Percentiles rank a stretch among this genome's conserved stretches.
Conservation (phyloP, 805 yeast species). For the Metschnikowia vanudenii region DNA sequence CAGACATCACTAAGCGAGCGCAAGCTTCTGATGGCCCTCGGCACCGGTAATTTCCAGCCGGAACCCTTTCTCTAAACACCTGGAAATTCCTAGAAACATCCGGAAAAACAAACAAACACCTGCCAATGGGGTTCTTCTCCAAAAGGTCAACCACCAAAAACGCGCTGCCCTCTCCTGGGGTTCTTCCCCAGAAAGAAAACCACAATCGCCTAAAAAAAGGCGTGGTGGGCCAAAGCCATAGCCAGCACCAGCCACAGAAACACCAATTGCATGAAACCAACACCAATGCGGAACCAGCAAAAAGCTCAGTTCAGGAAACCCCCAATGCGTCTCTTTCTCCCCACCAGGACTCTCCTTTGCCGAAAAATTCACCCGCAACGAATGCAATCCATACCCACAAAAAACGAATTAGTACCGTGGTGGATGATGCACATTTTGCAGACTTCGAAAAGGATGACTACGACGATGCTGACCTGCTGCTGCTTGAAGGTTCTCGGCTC, state of each 20-base stretch:
- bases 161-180: not conserved
- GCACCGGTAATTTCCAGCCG: not conserved
- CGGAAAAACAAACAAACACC: too few relatives aligned
- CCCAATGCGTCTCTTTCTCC: too few relatives aligned
- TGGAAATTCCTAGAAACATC: too few relatives aligned
- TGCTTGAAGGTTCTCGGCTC: not conserved
- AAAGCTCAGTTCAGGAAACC: too few relatives aligned
- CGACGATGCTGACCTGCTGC: constrained; percentile 16
- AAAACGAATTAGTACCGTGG: constrained; percentile 28
- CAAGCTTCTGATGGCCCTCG: too few relatives aligned
- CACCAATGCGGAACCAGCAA: too few relatives aligned
- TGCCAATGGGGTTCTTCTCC: constrained; percentile 6
- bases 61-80: too few relatives aligned
- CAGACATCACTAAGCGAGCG: too few relatives aligned
- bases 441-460: constrained; percentile 20
- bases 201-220: not conserved
- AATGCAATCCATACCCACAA: not conserved
- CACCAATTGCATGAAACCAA: not conserved
- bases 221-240: too few relatives aligned
- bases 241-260: not conserved
- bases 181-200: not conserved
- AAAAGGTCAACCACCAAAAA: constrained; percentile 2
- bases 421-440: constrained; percentile 23
- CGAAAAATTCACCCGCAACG: too few relatives aligned
- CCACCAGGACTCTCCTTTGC: too few relatives aligned